A percentile compares a stretch with the other conserved stretches of the same genome.
Conservation (phyloP, 805 yeast genomes). For the Cyberlindnera mycetangii region DNA sequence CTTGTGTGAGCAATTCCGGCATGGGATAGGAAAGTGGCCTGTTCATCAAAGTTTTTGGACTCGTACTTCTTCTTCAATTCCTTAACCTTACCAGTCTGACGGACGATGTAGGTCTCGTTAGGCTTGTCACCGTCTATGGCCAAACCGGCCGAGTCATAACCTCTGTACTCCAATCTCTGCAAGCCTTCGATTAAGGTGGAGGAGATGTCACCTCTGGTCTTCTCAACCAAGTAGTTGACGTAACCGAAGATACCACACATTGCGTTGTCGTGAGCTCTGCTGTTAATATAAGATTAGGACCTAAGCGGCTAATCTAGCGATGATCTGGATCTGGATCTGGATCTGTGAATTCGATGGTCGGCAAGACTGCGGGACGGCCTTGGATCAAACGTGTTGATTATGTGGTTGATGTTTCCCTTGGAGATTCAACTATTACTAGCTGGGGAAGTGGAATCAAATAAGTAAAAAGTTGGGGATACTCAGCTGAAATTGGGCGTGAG, state of each 20-base stretch:
- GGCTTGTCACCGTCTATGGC: constrained; percentile 88
- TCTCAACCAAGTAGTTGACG: constrained; percentile 91
- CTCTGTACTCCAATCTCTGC: constrained; percentile 91
- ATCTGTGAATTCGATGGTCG: background rate
- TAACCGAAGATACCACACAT: constrained; percentile 97
- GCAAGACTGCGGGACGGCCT: background rate
- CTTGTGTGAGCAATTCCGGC: constrained; percentile 98
- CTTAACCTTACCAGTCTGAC: constrained; percentile 89
- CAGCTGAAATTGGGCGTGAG: constrained; percentile 1
- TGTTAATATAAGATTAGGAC: background rate
- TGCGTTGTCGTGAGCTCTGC: background rate
- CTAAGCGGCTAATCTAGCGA: constrained; percentile 5
- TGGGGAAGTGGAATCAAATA: background rate
- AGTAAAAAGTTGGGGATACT: background rate
- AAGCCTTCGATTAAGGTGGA: constrained; percentile 86
- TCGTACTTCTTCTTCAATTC: constrained; percentile 68
- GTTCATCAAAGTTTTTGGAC: constrained; percentile 48
- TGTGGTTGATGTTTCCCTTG: background rate
- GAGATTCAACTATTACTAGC: background rate
- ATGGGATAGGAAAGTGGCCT: constrained; percentile 72
- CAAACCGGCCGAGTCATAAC: constrained; percentile 96
- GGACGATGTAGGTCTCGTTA: constrained; percentile 68
- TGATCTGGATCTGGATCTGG: background rate
- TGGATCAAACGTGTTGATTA: too few relatives aligned
- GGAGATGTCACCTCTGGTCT: constrained; percentile 87